Evolutionary conservation across 2,329 filamentous ascomycete species (phyloP), one percentile per base, ranked within the genome.

Genomic region (Talaromyces sp.): DNA sequence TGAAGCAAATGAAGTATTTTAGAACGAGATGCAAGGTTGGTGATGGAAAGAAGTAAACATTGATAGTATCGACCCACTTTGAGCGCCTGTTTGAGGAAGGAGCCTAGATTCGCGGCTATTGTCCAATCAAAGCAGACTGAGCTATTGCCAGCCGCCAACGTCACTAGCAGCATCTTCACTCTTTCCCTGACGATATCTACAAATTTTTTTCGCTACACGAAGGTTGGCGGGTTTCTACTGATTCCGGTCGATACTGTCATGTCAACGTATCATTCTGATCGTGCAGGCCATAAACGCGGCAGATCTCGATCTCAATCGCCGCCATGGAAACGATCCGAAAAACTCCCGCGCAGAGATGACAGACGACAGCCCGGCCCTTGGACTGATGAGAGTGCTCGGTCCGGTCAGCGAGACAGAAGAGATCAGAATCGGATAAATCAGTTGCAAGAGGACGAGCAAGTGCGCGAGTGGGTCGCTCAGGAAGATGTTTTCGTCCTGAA

Each of bases 401-500:
- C 66, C 37, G 55, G 68, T 16, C 63, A 63, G 59, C 69, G 73
- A 39, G 72, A 70, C 59, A 75, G 75, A 69, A 78, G 73, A 64
- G 79, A 81, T 37, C 80, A 81, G 67, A 73, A 78, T 57, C 77
- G 76, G 5, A 70, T 80, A 58, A 82, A 82, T 63, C 77, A 81
- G 70, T 77, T 91, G 65, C 89, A 88, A 63, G 86, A 92, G 72
- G 90, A 92, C 70, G 88, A 93, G 72, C 88, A 92, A 72, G 89
- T 88, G 67, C 83, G 87, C 28, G 84, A 89, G 72, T 99, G 95
- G 83, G 91, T 98, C 21, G 91, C 93, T 59, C 91, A 96, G 70
- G 95, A 99, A 76, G 95, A 99, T 79, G 88, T 89, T 67, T 99
- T 99, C 72, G 95, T 98, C 62, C 81, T 99, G 71, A 93, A 92